A percentile compares a stretch with the other conserved stretches of the same genome.
phyloP scores from a whole-genome alignment of 805 yeast species.

The Saturnispora silvae region DNA sequence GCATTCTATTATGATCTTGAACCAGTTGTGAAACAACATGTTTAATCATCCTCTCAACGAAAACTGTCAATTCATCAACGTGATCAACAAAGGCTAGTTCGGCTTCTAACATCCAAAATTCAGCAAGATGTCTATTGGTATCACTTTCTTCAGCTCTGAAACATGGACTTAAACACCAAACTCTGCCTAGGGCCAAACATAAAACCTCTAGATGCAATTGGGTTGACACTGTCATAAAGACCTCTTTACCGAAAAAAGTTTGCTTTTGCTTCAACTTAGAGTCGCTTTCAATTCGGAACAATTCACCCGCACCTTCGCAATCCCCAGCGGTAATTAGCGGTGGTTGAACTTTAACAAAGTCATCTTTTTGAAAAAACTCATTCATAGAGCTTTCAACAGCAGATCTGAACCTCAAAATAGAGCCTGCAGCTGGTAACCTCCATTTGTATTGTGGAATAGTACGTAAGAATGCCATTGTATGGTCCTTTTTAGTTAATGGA shows the following conservation, averaged over 20 bases:
- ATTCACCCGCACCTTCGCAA: conserved; percentile 97
- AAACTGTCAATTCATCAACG: conserved; percentile 48
- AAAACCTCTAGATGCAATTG: conserved; percentile 84
- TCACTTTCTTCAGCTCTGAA: conserved; percentile 90
- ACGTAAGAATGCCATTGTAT: conserved; percentile 56
- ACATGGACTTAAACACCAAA: conserved; percentile 85
- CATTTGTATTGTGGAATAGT: conserved; percentile 69
- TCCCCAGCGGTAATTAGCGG: conserved; percentile 84
- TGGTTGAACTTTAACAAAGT: conserved; percentile 67
- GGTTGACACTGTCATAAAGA: conserved; percentile 80
- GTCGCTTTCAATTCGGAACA: conserved; percentile 44
- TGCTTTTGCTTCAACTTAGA: conserved; percentile 16
- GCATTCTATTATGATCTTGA: conserved; percentile 19
- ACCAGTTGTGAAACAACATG: conserved; percentile 29
- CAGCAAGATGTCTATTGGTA: conserved; percentile 84
- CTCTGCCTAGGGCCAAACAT: conserved; percentile 63
- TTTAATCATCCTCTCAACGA: conserved; percentile 65
- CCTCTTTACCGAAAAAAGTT: conserved; percentile 52
- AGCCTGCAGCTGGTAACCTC: conserved; percentile 54
- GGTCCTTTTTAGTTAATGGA: conserved; percentile 78
- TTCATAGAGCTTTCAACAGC: conserved; percentile 43
- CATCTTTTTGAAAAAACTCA: conserved; percentile 40
- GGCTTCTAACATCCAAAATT: conserved; percentile 97
- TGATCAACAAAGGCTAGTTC: conserved; percentile 61
- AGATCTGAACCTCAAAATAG: conserved; percentile 66